phyloP scores from a whole-genome alignment of 2,329 filamentous ascomycete species.

The Colletotrichum theobromicola region DNA sequence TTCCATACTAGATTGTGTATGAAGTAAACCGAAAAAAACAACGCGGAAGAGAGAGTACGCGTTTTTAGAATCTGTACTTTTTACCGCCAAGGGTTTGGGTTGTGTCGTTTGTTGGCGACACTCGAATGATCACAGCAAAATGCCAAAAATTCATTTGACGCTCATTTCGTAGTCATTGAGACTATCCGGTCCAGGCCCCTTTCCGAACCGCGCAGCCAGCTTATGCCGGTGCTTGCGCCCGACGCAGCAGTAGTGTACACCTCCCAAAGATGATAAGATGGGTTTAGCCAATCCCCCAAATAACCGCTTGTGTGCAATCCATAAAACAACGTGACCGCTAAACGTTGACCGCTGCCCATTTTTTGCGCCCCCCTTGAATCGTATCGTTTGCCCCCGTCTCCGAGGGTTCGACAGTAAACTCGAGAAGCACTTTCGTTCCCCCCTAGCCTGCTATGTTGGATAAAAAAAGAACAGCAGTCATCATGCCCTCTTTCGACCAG shows the following conservation, averaged over 20 bases:
- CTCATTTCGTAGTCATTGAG: conserved; percentile 21
- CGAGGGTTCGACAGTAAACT: not conserved
- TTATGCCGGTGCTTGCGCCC: not conserved
- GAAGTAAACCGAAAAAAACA: not conserved
- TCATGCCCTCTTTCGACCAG: not conserved
- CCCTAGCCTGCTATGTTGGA: conserved; percentile 1
- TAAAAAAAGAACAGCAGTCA: conserved; percentile 2
- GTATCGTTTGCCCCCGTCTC: not conserved
- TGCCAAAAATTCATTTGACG: not conserved
- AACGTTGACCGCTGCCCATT: conserved; percentile 18
- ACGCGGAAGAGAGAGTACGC: not conserved
- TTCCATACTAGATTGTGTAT: not conserved
- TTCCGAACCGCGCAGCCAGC: not conserved
- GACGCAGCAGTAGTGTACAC: conserved; percentile 16
- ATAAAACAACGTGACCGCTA: conserved; percentile 22
- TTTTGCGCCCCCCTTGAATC: not conserved
- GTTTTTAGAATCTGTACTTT: not conserved
- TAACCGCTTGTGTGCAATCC: conserved; percentile 14
- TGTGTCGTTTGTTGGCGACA: not conserved
- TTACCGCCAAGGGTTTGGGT: too few species aligned
- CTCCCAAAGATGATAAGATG: conserved; percentile 11
- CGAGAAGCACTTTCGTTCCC: conserved; percentile 1
- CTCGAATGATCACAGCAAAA: not conserved
- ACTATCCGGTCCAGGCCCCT: conserved; percentile 4
- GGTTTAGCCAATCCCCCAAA: conserved; percentile 14